A percentile compares a stretch with the other conserved stretches of the same genome.
Conservation (phyloP, 805 yeast genomes). For the Yarrowia divulgata region DNA sequence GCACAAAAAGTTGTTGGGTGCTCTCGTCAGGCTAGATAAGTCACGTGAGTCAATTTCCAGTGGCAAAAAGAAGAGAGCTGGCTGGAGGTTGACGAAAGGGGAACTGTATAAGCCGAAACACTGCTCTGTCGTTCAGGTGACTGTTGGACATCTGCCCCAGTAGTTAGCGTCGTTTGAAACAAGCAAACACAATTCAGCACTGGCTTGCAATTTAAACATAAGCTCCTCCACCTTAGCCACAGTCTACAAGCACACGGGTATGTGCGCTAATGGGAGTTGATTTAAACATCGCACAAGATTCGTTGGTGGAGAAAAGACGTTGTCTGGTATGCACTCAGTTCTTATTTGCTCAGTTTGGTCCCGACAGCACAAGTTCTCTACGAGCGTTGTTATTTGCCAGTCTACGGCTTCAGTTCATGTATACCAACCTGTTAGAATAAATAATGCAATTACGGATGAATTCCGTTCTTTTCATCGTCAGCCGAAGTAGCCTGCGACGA, state of each 20-base stretch:
- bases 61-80: not conserved
- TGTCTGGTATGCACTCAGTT: not conserved
- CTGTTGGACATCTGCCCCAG: too few species aligned
- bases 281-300: not conserved
- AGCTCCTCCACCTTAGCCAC: not conserved
- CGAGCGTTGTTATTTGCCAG: too few species aligned
- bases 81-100: too few species aligned
- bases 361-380: not conserved
- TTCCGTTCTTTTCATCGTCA: conserved; percentile 37
- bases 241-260: not conserved
- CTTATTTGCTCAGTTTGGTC: not conserved
- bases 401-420: not conserved
- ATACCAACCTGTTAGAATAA: conserved; percentile 38
- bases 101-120: too few species aligned
- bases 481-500: conserved; percentile 33
- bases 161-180: not conserved
- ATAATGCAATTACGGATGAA: conserved; percentile 39
- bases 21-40: not conserved
- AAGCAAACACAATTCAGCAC: not conserved
- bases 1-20: not conserved
- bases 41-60: not conserved
- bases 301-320: not conserved
- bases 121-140: too few species aligned
- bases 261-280: not conserved
- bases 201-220: not conserved